Base-by-base conservation (phyloP, 257 asterid genomes). In the Parsonsia alboflavescens region DNA sequence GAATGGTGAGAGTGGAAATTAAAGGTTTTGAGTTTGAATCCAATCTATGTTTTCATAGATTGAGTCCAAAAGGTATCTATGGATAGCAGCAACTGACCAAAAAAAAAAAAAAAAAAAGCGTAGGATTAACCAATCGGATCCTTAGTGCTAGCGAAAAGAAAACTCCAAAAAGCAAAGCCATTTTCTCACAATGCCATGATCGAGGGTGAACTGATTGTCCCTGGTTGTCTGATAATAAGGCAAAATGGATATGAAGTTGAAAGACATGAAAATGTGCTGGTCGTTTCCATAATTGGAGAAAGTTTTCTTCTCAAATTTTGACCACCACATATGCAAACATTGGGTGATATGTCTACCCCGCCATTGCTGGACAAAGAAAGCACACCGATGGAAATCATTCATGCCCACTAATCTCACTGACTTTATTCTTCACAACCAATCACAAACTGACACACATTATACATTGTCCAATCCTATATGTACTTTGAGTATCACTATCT, bases 281-380 rank as follows among this genome's bases (percentile, higher is more conserved):
- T 67, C 26, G 10, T 33, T 67, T 67, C 16, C 28, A 44, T n/a
- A 67, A 8, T 67, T 68, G 26, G 33, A 68, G 41, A 68, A 68
- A 68, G 52, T 22, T 4, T 11, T 15, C 12, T 52, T 15, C 39
- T 50, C 73, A 19, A 44, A 24, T 19, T 33, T 53, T 53, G 75
- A 53, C 39, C 28, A 36, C 24, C 66, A 71, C 1, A 22, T 69
- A 59, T 28, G 22, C 26, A 16, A 50, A 15, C 57, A 17, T 15
- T 3, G 52, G n/a, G 8, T 5, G 12, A 24, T 19, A 33, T 11
- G 8, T 12, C 26, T 41, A 24, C 53, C 75, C 36, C 63, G 59
- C 75, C 52, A 54, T 12, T 71, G 62, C 12, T 54, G 41, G 75
- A 19, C 28, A 63, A 71, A 33, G 52, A 33, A 71, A 53, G 22